A percentile compares a stretch with the other conserved stretches of the same genome.
phyloP scores from a whole-genome alignment of 495 filamentous ascomycete genomes.

The Aspergillus incahuasiensis region DNA sequence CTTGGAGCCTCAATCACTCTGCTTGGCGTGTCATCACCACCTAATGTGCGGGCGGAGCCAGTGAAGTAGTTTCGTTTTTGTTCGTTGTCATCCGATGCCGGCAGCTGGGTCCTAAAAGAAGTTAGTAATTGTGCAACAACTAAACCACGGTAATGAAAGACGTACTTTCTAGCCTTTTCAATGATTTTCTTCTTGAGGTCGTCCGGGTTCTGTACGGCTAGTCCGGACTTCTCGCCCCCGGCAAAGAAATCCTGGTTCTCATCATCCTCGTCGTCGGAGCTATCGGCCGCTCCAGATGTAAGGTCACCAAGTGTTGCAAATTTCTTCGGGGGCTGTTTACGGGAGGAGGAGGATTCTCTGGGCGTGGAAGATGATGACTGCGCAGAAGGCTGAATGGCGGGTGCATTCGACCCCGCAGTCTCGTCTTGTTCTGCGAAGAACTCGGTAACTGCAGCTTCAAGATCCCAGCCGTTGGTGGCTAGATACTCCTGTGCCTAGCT shows the following conservation, averaged over 20 bases:
- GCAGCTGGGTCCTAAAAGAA: constrained; percentile 50
- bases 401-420: constrained; percentile 30
- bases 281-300: constrained; percentile 50
- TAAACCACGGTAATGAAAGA: neutral
- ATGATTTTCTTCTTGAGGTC: constrained; percentile 74
- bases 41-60: constrained; percentile 79
- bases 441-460: constrained; percentile 60
- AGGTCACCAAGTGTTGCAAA: constrained; percentile 55
- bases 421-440: constrained; percentile 70
- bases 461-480: constrained; percentile 61
- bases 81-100: constrained; percentile 52
- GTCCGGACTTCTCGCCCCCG: constrained; percentile 92
- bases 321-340: constrained; percentile 38
- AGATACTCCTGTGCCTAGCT: constrained; percentile 64
- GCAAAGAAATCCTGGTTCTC: constrained; percentile 80
- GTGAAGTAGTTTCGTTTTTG: constrained; percentile 62
- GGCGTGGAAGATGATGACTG: constrained; percentile 31
- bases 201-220: constrained; percentile 88
- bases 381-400: constrained; percentile 31
- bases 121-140: constrained; percentile 5
- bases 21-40: constrained; percentile 82
- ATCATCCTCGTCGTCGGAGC: constrained; percentile 57
- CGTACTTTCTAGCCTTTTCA: constrained; percentile 74
- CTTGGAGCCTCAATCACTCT: constrained; percentile 63
- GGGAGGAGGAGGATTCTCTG: constrained; percentile 27